A percentile compares a stretch with the other conserved stretches of the same genome.
phyloP scores from a whole-genome alignment of 1,284 basidiomycete species.

The Flammula alnicola region DNA sequence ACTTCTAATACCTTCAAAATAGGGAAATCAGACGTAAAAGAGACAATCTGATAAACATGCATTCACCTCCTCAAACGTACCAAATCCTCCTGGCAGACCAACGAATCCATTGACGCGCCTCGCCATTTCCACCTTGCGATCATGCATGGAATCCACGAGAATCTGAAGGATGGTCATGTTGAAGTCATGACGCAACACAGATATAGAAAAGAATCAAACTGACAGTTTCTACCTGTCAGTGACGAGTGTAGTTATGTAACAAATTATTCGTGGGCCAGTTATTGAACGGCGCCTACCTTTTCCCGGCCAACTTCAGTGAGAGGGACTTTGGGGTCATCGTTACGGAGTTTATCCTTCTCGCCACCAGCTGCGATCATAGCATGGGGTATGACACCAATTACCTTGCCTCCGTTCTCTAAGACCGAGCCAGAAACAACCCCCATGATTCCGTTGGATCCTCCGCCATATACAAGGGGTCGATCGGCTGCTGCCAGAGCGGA shows the following conservation, averaged over 20 bases:
- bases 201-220: slow-evolving; percentile 24
- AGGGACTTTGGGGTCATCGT: slow-evolving; percentile 33
- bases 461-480: slow-evolving; percentile 84
- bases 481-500: slow-evolving; percentile 68
- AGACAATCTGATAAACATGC: background rate
- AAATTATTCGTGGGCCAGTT: too few species aligned
- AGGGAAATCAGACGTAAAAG: background rate
- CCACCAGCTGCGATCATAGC: slow-evolving; percentile 74
- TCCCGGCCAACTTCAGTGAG: slow-evolving; percentile 47
- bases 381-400: slow-evolving; percentile 82
- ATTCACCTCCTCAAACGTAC: slow-evolving; percentile 87
- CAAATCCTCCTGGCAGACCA: slow-evolving; percentile 88
- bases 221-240: slow-evolving; percentile 56
- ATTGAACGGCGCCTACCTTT: slow-evolving; percentile 38
- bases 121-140: slow-evolving; percentile 90
- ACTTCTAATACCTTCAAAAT: slow-evolving; percentile 79
- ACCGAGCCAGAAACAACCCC: slow-evolving; percentile 79
- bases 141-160: slow-evolving; percentile 89
- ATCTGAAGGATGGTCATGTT: slow-evolving; percentile 43
- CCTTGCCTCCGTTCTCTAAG: slow-evolving; percentile 70
- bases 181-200: background rate
- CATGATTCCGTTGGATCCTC: slow-evolving; percentile 86
- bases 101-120: slow-evolving; percentile 79
- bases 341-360: slow-evolving; percentile 53
- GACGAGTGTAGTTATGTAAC: too few species aligned